Percentiles rank a stretch among this genome's conserved stretches.
phyloP scores from a whole-genome alignment of 2,329 filamentous ascomycete species.

The Ceratocystiopsis minuta region DNA sequence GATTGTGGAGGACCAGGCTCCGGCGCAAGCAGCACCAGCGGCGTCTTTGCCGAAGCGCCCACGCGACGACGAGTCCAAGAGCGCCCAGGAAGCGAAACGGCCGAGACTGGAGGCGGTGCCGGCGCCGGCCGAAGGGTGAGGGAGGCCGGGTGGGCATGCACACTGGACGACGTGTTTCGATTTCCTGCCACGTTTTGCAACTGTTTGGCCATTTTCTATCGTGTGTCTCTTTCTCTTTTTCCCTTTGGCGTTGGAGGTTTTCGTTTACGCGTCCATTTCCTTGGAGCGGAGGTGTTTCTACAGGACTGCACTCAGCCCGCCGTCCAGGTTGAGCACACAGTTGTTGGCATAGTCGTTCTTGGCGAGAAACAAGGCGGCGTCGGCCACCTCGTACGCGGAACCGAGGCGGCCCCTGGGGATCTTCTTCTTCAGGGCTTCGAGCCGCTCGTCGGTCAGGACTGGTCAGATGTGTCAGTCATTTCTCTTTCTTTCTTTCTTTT shows the following conservation, averaged over 20 bases:
- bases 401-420: slow-evolving; percentile 56
- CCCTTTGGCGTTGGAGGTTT: too few relatives aligned
- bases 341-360: slow-evolving; percentile 73
- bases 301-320: slow-evolving; percentile 50
- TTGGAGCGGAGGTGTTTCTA: too few relatives aligned
- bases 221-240: too few relatives aligned
- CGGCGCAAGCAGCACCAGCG: too few relatives aligned
- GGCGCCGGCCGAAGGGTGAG: too few relatives aligned
- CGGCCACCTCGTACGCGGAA: slow-evolving; percentile 52
- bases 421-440: neutral
- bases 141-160: too few relatives aligned
- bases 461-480: neutral
- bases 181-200: too few relatives aligned
- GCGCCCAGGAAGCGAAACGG: slow-evolving; percentile 21
- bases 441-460: too few relatives aligned
- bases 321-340: slow-evolving; percentile 71
- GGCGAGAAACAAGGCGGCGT: slow-evolving; percentile 62
- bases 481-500: neutral
- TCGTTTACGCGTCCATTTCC: too few relatives aligned
- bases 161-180: too few relatives aligned
- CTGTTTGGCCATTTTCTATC: too few relatives aligned
- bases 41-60: slow-evolving; percentile 22
- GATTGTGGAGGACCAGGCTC: slow-evolving; percentile 9
- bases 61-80: slow-evolving; percentile 24
- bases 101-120: slow-evolving; percentile 10